These are phyloP conservation scores for Globisporangium spinosum DNA, from an alignment of 352 stramenopile species.

Conservation along the genomic window DNA sequence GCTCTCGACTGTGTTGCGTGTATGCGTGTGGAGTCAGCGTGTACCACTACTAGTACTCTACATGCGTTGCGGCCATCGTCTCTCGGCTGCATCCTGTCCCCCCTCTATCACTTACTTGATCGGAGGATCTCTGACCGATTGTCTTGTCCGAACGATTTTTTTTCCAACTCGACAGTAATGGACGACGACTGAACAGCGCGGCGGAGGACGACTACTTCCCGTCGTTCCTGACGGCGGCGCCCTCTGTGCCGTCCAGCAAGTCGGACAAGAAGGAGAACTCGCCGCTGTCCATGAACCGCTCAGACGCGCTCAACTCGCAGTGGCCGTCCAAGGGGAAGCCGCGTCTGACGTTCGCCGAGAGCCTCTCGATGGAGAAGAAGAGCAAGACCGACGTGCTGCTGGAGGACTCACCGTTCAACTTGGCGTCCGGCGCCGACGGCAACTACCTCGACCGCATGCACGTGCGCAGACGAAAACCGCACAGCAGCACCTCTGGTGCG, in stretches of 20 bases:
- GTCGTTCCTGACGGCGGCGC: conserved; percentile 55
- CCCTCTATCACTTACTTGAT: not conserved
- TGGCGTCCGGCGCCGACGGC: conserved; percentile 20
- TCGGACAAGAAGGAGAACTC: conserved; percentile 50
- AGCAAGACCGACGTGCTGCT: conserved; percentile 38
- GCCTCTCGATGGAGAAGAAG: conserved; percentile 60
- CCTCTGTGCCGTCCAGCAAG: conserved; percentile 41
- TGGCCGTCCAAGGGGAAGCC: conserved; percentile 27
- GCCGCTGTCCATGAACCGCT: conserved; percentile 24
- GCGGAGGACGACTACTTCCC: conserved; percentile 78
- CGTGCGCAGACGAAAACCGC: conserved; percentile 48
- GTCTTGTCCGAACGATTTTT: not conserved
- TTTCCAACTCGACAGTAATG: conserved; percentile 8
- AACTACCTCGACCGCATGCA: conserved; percentile 42
- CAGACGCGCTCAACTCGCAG: conserved; percentile 25
- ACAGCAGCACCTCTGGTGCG: conserved; percentile 3
- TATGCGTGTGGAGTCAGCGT: not conserved
- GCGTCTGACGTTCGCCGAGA: conserved; percentile 64
- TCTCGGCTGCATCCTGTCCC: not conserved
- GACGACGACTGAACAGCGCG: conserved; percentile 20
- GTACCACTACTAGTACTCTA: not conserved
- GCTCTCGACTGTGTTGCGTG: not conserved
- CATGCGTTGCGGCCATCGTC: not conserved
- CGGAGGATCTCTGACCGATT: not conserved
- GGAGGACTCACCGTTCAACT: conserved; percentile 66